phyloP scores from a whole-genome alignment of 2,329 filamentous ascomycete species.

The Mariannaea sp. region DNA sequence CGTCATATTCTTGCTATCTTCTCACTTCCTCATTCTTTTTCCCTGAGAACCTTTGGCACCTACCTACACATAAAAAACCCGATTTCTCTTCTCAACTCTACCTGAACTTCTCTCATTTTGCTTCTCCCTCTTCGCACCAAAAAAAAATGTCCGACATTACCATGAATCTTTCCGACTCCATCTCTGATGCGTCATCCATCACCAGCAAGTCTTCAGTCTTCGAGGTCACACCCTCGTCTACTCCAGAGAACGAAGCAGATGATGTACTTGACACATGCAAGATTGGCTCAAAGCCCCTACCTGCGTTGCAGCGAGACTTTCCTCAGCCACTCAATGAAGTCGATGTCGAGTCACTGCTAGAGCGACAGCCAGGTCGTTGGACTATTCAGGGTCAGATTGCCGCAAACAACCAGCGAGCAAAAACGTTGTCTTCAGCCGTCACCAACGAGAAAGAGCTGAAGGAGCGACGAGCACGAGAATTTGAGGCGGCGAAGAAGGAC shows the following conservation, averaged over 20 bases:
- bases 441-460: constrained; percentile 36
- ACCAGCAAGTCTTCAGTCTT: constrained; percentile 30
- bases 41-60: too few species aligned
- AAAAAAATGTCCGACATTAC: constrained; percentile 18
- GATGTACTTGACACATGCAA: constrained; percentile 22
- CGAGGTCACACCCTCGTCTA: constrained; percentile 30
- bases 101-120: background rate
- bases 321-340: constrained; percentile 48
- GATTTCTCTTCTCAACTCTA: background rate
- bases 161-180: constrained; percentile 19
- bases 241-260: constrained; percentile 27
- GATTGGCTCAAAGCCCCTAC: constrained; percentile 40
- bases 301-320: constrained; percentile 44
- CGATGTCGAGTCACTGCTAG: constrained; percentile 50
- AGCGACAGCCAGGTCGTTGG: constrained; percentile 50
- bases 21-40: too few species aligned
- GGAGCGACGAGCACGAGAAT: constrained; percentile 45
- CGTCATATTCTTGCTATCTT: too few species aligned
- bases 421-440: constrained; percentile 11
- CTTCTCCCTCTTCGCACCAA: too few species aligned
- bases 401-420: constrained; percentile 39
- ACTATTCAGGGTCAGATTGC: constrained; percentile 45
- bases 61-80: too few species aligned
- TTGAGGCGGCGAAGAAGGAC: constrained; percentile 54
- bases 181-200: constrained; percentile 17